Evolutionary conservation across 2,329 filamentous ascomycete species (phyloP), one percentile per base, ranked within the genome.

Genomic region (Neonectria faginata): DNA sequence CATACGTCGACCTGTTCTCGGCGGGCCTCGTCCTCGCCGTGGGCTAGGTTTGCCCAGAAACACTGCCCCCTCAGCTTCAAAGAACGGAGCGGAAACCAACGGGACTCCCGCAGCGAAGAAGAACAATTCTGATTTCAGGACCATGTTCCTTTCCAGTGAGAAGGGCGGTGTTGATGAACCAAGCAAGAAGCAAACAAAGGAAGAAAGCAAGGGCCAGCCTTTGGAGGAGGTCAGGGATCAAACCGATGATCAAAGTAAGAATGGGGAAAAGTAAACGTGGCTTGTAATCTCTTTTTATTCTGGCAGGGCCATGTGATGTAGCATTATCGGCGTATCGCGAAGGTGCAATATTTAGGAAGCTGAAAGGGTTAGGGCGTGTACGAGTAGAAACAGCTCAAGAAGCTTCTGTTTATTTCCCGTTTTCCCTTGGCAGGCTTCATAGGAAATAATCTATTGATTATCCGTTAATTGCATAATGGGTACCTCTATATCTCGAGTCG

Each of bases 61-160:
- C n/a, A 50, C 54, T 9, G 74, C 75, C 39, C 73, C 70, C 16
- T 48, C 67, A 22, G 22, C 60, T 1, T 50, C 61, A 12, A 64
- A 65, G 14, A 59, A 65, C 8, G 55, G 57, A 3, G 27, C 70
- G 60, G 55, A 76, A 67, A 57, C 66, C 36, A 75, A 80, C 50
- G 76, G 75, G 25, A 61, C 66, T 3, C 57, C 59, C 48, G 60
- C 77, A 53, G 70, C 76, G 18, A 76, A 75, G 68, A 87, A 85
- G 78, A 87, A 81, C 70, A 88, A 88, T 74, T 84, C 84, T 2
- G 86, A 88, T 71, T 88, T 88, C 69, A 87, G 85, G 75, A 83
- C 85, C n/a, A 77, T 86, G 73, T 82, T 86, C 57, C 70, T 85
- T 8, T 70, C 70, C 14, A 68, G 72, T 20, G 65, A 62, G 27